Evolutionary conservation across 371 early-diverging fungal species (phyloP), one percentile per base, ranked within the genome.

Genomic region (Synchytrium microbalum): DNA sequence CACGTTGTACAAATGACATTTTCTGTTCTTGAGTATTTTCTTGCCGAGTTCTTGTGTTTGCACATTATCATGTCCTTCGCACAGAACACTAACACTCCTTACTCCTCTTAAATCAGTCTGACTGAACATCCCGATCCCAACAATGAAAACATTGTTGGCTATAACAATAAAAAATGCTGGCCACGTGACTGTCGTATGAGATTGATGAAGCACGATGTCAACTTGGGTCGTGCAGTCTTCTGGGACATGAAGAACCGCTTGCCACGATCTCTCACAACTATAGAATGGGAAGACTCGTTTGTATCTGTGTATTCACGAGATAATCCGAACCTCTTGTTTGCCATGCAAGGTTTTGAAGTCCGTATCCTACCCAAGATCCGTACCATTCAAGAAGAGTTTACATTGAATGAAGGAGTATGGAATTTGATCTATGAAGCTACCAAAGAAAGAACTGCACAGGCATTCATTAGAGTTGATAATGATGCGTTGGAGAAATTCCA

Each of bases 81-180:
- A n/a, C n/a, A n/a, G n/a, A n/a, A n/a, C n/a, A n/a, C n/a, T n/a
- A n/a, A n/a, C n/a, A n/a, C n/a, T n/a, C n/a, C n/a, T n/a, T n/a
- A n/a, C n/a, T n/a, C n/a, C n/a, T n/a, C n/a, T n/a, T n/a, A n/a
- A n/a, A n/a, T n/a, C n/a, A n/a, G n/a, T n/a, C 71, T 97, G 69
- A 95, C 96, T 0, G 96, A 97, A 72, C 92, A 96, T 76, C 99
- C 99, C 0, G 98, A 98, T 78, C 98, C 98, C 19, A 98, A 97
- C 78, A 95, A 95, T 77, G 97, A 96, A 70, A 97, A 98, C 75
- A 88, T 98, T 68, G 96, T 96, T 13, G 98, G 98, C 0, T 98
- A 98, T 76, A 92, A 93, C 77, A 96, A 79, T 70, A 78, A 77
- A 54, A 83, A 79, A 67, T 95, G 95, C 83, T 98, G 98, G 96